phyloP scores from a whole-genome alignment of 495 filamentous ascomycete species.

The Podospora australis region DNA sequence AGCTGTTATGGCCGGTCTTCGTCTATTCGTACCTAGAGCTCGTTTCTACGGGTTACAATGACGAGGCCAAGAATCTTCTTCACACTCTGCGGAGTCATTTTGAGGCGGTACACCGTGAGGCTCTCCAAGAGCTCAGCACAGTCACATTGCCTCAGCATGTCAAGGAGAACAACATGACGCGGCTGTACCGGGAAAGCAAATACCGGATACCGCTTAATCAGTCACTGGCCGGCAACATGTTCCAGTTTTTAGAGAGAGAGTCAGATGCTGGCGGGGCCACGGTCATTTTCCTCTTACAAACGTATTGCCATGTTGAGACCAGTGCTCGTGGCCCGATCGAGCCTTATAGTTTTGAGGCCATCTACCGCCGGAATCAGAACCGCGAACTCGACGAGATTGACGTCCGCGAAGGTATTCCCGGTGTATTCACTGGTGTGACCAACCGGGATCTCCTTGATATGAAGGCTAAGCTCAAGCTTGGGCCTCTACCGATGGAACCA shows the following conservation, averaged over 20 bases:
- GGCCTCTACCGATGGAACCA: slow-evolving; percentile 70
- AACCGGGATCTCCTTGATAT: slow-evolving; percentile 61
- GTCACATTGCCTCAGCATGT: slow-evolving; percentile 74
- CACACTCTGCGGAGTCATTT: slow-evolving; percentile 60
- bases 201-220: slow-evolving; percentile 83
- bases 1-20: slow-evolving; percentile 86
- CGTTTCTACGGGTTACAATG: slow-evolving; percentile 61
- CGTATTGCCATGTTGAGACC: slow-evolving; percentile 63
- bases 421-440: slow-evolving; percentile 77
- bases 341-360: slow-evolving; percentile 72
- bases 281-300: slow-evolving; percentile 68
- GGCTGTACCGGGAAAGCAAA: slow-evolving; percentile 73
- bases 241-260: slow-evolving; percentile 82
- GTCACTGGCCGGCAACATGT: slow-evolving; percentile 67
- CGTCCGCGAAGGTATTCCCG: slow-evolving; percentile 89
- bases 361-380: slow-evolving; percentile 55
- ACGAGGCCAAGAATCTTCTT: slow-evolving; percentile 67
- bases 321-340: slow-evolving; percentile 69
- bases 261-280: slow-evolving; percentile 69
- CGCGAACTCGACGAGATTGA: slow-evolving; percentile 58
- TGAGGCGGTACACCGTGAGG: slow-evolving; percentile 65
- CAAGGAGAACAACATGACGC: slow-evolving; percentile 59
- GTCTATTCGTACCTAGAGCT: slow-evolving; percentile 87
- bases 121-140: slow-evolving; percentile 59
- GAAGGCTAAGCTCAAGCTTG: slow-evolving; percentile 60